A percentile compares a stretch with the other conserved stretches of the same genome.
phyloP scores from a whole-genome alignment of 768 basidiomycete genomes.

The Floccularia luteovirens region DNA sequence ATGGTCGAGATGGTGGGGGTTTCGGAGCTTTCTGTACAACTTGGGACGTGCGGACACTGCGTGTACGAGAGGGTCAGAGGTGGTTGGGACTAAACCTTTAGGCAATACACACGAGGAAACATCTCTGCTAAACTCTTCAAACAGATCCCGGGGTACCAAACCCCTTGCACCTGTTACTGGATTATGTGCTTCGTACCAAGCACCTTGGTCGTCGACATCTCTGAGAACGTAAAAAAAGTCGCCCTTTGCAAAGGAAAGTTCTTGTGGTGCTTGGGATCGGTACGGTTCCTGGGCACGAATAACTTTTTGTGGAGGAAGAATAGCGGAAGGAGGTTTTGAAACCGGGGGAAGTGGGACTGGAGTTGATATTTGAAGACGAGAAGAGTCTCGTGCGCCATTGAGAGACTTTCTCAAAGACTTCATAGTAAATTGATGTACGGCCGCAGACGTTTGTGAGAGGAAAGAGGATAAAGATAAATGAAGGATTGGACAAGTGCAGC shows the following conservation, averaged over 20 bases:
- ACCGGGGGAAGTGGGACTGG: constrained; percentile 60
- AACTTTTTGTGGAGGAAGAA: constrained; percentile 88
- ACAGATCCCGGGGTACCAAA: constrained; percentile 78
- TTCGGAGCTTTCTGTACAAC: constrained; percentile 15
- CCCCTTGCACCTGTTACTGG: constrained; percentile 88
- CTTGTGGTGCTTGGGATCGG: constrained; percentile 66
- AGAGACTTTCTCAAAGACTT: constrained; percentile 81
- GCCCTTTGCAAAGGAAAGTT: constrained; percentile 86
- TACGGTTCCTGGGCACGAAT: constrained; percentile 75
- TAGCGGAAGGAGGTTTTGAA: constrained; percentile 62
- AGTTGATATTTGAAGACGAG: constrained; percentile 61
- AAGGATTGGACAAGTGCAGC: not conserved
- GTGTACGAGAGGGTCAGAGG: too few relatives aligned
- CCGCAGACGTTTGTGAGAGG: constrained; percentile 3
- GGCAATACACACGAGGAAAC: constrained; percentile 50
- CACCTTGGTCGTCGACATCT: constrained; percentile 48
- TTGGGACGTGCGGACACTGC: constrained; percentile 37
- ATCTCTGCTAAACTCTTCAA: constrained; percentile 86
- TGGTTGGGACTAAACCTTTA: too few relatives aligned
- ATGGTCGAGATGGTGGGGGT: constrained; percentile 13
- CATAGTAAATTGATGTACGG: constrained; percentile 34
- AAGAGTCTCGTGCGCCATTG: constrained; percentile 52
- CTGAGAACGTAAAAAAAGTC: constrained; percentile 96
- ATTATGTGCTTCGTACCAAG: constrained; percentile 94
- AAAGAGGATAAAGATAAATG: not conserved